Evolutionary conservation across 192 early-diverging fungal genomes (phyloP).

Genomic region (Coemansia sp.): DNA sequence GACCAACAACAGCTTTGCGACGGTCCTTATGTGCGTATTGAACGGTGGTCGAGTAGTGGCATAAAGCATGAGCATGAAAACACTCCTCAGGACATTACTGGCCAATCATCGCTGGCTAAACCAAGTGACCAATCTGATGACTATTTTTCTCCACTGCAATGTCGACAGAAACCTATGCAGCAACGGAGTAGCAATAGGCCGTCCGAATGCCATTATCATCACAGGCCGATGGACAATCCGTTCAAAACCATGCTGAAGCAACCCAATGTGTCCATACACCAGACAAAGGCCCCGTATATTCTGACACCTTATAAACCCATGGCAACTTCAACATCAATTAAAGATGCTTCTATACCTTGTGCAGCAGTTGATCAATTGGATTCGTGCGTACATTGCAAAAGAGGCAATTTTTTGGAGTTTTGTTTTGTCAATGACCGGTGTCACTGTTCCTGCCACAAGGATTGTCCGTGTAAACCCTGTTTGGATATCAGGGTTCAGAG

Average conservation of each 20-base stretch:
- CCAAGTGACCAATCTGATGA: conserved; percentile 1
- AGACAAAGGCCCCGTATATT: not conserved
- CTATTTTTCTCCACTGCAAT: not conserved
- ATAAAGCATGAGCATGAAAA: not conserved
- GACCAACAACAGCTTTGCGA: conserved; percentile 24
- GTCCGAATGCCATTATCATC: conserved; percentile 10
- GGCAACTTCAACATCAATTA: not conserved
- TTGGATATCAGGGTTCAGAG: conserved; percentile 33
- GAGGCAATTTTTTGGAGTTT: conserved; percentile 48
- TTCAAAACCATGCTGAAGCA: conserved; percentile 37
- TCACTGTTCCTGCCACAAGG: conserved; percentile 31
- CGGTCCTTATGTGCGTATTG: conserved; percentile 38
- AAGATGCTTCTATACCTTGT: no score
- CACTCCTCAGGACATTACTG: not conserved
- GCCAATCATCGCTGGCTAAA: not conserved
- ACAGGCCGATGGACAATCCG: conserved; percentile 35
- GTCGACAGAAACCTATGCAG: not conserved
- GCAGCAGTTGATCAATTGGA: not conserved
- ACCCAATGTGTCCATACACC: not conserved
- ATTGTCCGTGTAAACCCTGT: conserved; percentile 51
- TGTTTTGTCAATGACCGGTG: conserved; percentile 42
- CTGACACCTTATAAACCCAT: not conserved
- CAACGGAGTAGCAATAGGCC: not conserved
- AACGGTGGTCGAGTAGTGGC: not conserved
- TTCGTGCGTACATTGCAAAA: conserved; percentile 38